Percentiles rank a stretch among this genome's conserved stretches.
These are phyloP conservation scores for Aspergillus quadrilineatus DNA, from an alignment of 2,329 filamentous ascomycete species.

Conservation along the genomic window DNA sequence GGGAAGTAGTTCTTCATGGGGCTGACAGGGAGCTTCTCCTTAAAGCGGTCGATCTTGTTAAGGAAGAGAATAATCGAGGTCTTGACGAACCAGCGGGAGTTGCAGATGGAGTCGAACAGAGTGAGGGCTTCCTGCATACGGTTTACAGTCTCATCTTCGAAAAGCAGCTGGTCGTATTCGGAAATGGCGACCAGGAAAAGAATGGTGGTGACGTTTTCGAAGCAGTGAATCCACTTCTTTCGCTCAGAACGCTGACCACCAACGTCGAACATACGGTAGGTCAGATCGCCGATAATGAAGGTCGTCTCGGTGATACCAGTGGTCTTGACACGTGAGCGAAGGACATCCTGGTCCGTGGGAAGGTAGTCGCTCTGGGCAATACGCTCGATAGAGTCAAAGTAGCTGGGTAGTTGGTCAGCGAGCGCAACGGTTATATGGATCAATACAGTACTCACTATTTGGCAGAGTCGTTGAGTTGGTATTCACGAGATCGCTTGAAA, in stretches of 20 bases:
- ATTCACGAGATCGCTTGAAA: slow-evolving; percentile 93
- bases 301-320: slow-evolving; percentile 96
- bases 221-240: slow-evolving; percentile 99
- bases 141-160: slow-evolving; percentile 91
- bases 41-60: slow-evolving; percentile 74
- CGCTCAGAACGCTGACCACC: slow-evolving; percentile 93
- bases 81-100: slow-evolving; percentile 71
- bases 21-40: slow-evolving; percentile 70
- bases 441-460: slow-evolving; percentile 70
- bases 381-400: slow-evolving; percentile 91
- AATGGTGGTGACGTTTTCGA: slow-evolving; percentile 96
- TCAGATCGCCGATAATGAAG: slow-evolving; percentile 91
- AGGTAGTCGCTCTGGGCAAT: slow-evolving; percentile 91
- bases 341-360: slow-evolving; percentile 91
- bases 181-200: slow-evolving; percentile 96
- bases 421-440: not conserved
- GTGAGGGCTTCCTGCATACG: slow-evolving; percentile 72
- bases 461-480: slow-evolving; percentile 93
- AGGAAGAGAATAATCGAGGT: slow-evolving; percentile 71
- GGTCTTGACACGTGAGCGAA: slow-evolving; percentile 94
- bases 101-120: slow-evolving; percentile 71
- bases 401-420: slow-evolving; percentile 58
- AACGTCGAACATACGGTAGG: slow-evolving; percentile 96
- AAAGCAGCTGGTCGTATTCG: slow-evolving; percentile 93
- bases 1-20: slow-evolving; percentile 76